Percentiles rank a stretch among this genome's conserved stretches.
These are phyloP conservation scores for Hypoxylon sp. DNA, from an alignment of 2,329 filamentous ascomycete species.

Conservation along the genomic window DNA sequence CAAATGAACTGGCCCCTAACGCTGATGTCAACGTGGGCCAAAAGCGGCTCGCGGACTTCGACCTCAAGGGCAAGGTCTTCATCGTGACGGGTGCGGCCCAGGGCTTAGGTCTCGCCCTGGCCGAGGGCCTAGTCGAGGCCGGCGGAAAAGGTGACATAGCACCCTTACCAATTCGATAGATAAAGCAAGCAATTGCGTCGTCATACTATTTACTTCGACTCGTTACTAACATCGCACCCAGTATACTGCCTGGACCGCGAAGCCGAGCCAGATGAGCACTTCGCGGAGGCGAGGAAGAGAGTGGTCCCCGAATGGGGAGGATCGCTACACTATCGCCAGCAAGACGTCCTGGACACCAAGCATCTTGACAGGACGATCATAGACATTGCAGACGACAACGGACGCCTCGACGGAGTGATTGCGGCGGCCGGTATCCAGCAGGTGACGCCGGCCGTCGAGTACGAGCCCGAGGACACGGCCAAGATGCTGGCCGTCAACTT, in stretches of 20 bases:
- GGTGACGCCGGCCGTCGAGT: constrained; percentile 75
- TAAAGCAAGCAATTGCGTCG: neutral
- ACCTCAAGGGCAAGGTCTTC: constrained; percentile 73
- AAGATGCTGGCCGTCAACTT: constrained; percentile 78
- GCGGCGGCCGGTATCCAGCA: constrained; percentile 77
- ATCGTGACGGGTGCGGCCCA: constrained; percentile 77
- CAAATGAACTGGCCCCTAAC: constrained; percentile 36
- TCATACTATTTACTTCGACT: neutral
- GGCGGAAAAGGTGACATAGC: constrained; percentile 69
- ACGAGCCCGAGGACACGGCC: constrained; percentile 66
- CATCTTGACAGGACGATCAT: constrained; percentile 68
- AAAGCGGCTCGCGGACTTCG: constrained; percentile 72
- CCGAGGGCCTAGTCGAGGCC: constrained; percentile 78
- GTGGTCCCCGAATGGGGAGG: constrained; percentile 71
- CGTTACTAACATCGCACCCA: constrained; percentile 43
- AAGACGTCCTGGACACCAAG: constrained; percentile 73
- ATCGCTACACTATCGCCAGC: constrained; percentile 73
- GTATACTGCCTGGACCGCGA: constrained; percentile 69
- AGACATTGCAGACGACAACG: constrained; percentile 70
- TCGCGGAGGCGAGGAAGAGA: constrained; percentile 68
- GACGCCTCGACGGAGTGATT: constrained; percentile 74
- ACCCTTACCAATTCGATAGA: neutral
- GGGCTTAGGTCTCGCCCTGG: constrained; percentile 78
- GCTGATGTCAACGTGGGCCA: constrained; percentile 47
- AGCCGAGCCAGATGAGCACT: constrained; percentile 65